These are phyloP conservation scores for Centaurea solstitialis DNA, from an alignment of 129 eudicot genomes.

Conservation along the genomic window DNA sequence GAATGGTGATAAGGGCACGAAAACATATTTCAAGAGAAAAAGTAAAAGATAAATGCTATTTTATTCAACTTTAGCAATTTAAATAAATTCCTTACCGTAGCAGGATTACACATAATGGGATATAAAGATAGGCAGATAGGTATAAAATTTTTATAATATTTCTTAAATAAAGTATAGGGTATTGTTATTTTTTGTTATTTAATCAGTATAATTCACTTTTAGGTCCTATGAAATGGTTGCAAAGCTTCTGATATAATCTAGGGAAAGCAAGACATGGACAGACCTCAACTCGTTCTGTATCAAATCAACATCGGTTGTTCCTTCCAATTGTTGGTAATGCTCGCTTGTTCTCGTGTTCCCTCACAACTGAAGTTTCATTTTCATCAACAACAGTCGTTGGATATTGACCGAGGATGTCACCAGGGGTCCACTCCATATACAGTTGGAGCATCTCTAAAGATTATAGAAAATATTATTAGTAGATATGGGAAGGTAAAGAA, in stretches of 20 bases:
- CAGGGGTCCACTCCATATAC: conserved; percentile 97
- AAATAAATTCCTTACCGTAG: not conserved
- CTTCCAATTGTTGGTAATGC: conserved; percentile 58
- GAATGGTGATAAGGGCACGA: not conserved
- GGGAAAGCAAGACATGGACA: not conserved
- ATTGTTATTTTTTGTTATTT: not conserved
- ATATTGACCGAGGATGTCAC: conserved; percentile 53
- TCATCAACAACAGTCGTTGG: conserved; percentile 25
- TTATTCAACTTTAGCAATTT: not conserved
- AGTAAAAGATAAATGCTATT: not conserved
- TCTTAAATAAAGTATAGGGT: not conserved
- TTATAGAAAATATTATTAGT: not conserved
- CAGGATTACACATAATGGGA: not conserved
- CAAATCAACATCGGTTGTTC: conserved; percentile 58
- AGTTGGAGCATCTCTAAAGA: conserved; percentile 70
- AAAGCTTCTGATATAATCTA: not conserved
- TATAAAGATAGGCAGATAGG: not conserved
- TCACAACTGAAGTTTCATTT: conserved; percentile 29
- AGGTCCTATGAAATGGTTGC: not conserved
- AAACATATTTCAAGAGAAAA: not conserved
- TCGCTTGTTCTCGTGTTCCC: conserved; percentile 58
- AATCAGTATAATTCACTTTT: not conserved
- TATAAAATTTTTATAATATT: not conserved
- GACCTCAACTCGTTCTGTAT: conserved; percentile 89
- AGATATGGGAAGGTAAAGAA: conserved; percentile 2